phyloP scores from a whole-genome alignment of 495 filamentous ascomycete species.

The Hamigera avellanea region DNA sequence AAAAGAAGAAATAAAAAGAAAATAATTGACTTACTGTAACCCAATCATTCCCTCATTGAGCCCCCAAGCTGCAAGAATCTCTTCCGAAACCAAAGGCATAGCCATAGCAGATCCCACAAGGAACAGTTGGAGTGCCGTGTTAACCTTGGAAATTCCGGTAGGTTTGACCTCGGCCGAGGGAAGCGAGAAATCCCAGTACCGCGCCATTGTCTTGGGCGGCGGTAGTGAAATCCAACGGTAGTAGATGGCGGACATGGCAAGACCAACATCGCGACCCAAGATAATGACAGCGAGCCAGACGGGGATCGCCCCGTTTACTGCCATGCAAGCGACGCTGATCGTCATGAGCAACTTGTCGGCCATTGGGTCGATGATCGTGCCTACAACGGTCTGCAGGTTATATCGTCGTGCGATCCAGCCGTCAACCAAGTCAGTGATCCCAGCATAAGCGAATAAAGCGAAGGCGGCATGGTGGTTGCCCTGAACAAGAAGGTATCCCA shows the following conservation, averaged over 20 bases:
- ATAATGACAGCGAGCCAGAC: slow-evolving; percentile 84
- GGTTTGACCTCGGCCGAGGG: slow-evolving; percentile 89
- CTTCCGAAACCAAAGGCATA: slow-evolving; percentile 50
- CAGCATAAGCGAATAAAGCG: slow-evolving; percentile 83
- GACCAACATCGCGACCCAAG: slow-evolving; percentile 75
- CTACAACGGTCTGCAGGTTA: slow-evolving; percentile 85
- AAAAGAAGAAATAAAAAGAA: slow-evolving; percentile 1
- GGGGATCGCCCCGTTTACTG: slow-evolving; percentile 68
- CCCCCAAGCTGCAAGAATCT: slow-evolving; percentile 31
- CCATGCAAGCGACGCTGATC: slow-evolving; percentile 70
- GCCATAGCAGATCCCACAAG: slow-evolving; percentile 69
- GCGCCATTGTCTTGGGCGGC: slow-evolving; percentile 75
- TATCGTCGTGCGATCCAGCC: slow-evolving; percentile 83
- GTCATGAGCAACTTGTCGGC: slow-evolving; percentile 96
- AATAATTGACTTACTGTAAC: slow-evolving; percentile 54
- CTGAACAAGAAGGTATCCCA: slow-evolving; percentile 83
- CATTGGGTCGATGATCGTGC: slow-evolving; percentile 94
- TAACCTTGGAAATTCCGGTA: slow-evolving; percentile 82
- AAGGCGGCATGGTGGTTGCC: slow-evolving; percentile 67
- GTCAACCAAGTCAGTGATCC: slow-evolving; percentile 82
- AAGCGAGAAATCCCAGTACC: slow-evolving; percentile 98
- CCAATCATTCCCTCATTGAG: slow-evolving; percentile 44
- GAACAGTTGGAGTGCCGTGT: slow-evolving; percentile 69
- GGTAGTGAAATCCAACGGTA: slow-evolving; percentile 91
- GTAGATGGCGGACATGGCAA: slow-evolving; percentile 84